A percentile compares a stretch with the other conserved stretches of the same genome.
phyloP scores from a whole-genome alignment of 2,329 filamentous ascomycete genomes.

The Diplocarpon mali region DNA sequence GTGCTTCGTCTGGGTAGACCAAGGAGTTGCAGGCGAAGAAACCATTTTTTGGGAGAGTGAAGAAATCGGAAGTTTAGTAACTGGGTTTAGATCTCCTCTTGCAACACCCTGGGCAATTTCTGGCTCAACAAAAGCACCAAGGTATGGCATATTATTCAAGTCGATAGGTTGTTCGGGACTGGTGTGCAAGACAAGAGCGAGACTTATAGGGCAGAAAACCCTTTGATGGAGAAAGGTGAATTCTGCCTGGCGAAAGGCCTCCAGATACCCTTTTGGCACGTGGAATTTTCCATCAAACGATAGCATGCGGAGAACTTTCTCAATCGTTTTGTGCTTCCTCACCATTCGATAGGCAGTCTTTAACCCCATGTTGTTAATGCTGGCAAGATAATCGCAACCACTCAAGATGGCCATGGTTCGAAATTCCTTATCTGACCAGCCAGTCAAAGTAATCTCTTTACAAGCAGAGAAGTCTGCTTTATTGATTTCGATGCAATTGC shows the following conservation, averaged over 20 bases:
- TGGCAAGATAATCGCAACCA: slow-evolving; percentile 89
- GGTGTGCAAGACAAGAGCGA: slow-evolving; percentile 65
- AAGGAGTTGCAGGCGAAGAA: slow-evolving; percentile 13
- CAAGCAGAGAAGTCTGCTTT: slow-evolving; percentile 81
- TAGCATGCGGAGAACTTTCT: slow-evolving; percentile 69
- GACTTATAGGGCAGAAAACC: slow-evolving; percentile 71
- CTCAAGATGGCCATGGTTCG: slow-evolving; percentile 92
- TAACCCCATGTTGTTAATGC: slow-evolving; percentile 74
- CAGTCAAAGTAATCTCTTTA: slow-evolving; percentile 76
- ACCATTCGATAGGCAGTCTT: slow-evolving; percentile 90
- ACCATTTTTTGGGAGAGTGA: slow-evolving; percentile 18
- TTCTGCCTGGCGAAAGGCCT: slow-evolving; percentile 76
- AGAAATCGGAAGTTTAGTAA: slow-evolving; percentile 57
- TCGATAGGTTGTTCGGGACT: slow-evolving; percentile 51
- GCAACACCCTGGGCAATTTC: slow-evolving; percentile 65
- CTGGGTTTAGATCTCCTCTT: slow-evolving; percentile 74
- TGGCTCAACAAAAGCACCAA: slow-evolving; percentile 62
- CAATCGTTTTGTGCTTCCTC: slow-evolving; percentile 79
- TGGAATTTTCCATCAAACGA: slow-evolving; percentile 81
- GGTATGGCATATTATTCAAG: slow-evolving; percentile 64
- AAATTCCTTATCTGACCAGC: slow-evolving; percentile 88
- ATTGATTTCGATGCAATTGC: slow-evolving; percentile 85
- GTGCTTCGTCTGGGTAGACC: slow-evolving; percentile 8
- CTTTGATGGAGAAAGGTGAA: slow-evolving; percentile 89
- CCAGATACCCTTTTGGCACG: slow-evolving; percentile 71